These are phyloP conservation scores for Coemansia sp. DNA, from an alignment of 192 early-diverging fungal genomes.

Conservation along the genomic window DNA sequence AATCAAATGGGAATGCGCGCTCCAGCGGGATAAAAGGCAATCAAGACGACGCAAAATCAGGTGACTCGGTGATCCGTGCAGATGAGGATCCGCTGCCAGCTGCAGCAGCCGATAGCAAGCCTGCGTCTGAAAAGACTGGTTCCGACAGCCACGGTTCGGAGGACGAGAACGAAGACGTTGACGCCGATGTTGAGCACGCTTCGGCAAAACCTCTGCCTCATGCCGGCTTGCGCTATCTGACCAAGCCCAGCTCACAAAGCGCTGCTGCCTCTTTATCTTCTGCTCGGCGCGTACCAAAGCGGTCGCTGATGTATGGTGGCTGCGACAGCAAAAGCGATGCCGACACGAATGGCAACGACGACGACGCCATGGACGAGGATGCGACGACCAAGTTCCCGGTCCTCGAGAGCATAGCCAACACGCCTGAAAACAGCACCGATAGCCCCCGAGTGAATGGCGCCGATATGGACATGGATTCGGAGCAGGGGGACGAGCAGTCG, in stretches of 20 bases:
- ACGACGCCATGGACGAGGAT: constrained; percentile 2
- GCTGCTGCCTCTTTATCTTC: not conserved
- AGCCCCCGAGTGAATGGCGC: not conserved
- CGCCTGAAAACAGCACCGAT: constrained; percentile 7
- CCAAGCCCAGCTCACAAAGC: constrained; percentile 1
- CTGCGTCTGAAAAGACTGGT: constrained; percentile 7
- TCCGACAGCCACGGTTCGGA: constrained; percentile 11
- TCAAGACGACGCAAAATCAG: constrained; percentile 2
- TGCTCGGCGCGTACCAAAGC: not conserved
- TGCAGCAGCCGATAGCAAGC: constrained; percentile 2
- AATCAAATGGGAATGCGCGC: not conserved
- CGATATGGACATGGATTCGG: constrained; percentile 11
- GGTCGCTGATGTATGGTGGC: not conserved
- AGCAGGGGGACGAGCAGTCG: not conserved
- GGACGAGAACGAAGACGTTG: constrained; percentile 8
- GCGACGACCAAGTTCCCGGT: not conserved
- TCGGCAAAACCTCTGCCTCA: not conserved
- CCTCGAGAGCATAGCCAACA: constrained; percentile 11
- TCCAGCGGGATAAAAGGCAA: not conserved
- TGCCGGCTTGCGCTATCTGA: not conserved
- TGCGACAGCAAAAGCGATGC: constrained; percentile 4
- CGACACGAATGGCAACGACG: constrained; percentile 8
- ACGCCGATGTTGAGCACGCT: not conserved
- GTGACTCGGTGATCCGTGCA: not conserved
- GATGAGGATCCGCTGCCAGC: not conserved